Base-by-base conservation (phyloP, 257 asterid species). In the Orobanche coerulescens region DNA sequence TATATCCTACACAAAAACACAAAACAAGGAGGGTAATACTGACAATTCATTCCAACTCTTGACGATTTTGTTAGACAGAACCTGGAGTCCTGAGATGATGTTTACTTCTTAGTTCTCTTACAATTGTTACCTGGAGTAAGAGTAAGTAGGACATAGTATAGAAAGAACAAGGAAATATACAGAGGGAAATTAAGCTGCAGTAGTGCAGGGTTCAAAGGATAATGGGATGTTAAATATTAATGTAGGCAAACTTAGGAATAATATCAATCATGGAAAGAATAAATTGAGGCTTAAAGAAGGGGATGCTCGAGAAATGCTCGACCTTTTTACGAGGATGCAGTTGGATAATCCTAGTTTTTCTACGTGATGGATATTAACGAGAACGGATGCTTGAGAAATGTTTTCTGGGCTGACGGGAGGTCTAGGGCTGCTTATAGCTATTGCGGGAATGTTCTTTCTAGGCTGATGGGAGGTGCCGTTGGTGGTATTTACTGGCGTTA, bases 181-280 rank as follows among this genome's bases (percentile, higher is more conserved):
- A 64, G 93, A 71, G 93, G 74, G 59, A 84, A 84, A 62, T 61
- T 84, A 44, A 84, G 88, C 73, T 81, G 88, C 73, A 81, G 84
- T 58, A 79, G 84, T 73, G 84, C 92, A 6, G 92, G 88, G 2
- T 84, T 84, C 80, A 84, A 84, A 73, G 65, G 82, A 75, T 61
- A 55, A 34, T 7, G 70, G 71, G 68, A 49, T 33, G 40, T 16
- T 37, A 48, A 61, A n/a, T 33, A 54, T 76, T 34, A 71, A 70
- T 40, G 81, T 66, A 66, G 59, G 71, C 30, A 77, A 58, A 44
- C 40, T 19, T 33, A 16, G 67, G 69, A 64, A 59, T 37, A 46
- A 23, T 25, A 30, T 69, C 68, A 71, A 75, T 43, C 66, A 34
- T 53, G 58, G 67, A 4, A 65, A 60, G 37, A 53, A 67, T 64